Conservation (phyloP, 2,329 filamentous ascomycete species). For the Phaeosphaeriaceae sp. region DNA sequence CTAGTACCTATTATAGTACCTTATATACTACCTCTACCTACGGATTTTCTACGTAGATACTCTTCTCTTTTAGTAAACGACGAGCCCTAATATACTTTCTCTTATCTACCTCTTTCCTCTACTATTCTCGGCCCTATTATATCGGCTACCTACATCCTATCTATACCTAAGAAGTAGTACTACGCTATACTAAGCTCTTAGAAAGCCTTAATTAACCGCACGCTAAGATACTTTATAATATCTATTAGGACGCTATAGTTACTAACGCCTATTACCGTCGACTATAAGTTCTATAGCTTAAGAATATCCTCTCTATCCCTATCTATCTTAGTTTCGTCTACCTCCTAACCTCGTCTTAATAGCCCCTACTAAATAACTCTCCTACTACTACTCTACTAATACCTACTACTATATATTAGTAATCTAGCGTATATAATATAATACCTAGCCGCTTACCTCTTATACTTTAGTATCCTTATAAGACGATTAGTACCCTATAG, state of each 20-base stretch:
- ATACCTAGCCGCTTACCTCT: conserved; percentile 20
- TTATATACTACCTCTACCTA: too few species aligned
- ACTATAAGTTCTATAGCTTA: conserved; percentile 17
- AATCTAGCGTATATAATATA: conserved; percentile 18
- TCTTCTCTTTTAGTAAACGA: too few species aligned
- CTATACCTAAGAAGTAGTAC: too few species aligned
- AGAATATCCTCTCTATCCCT: conserved; percentile 7
- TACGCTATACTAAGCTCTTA: too few species aligned
- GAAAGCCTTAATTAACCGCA: too few species aligned
- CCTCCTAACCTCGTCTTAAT: conserved; percentile 21
- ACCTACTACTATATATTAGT: conserved; percentile 20
- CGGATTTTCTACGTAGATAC: too few species aligned
- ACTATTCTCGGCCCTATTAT: too few species aligned
- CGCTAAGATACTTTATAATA: conserved; percentile 27
- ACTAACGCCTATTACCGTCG: conserved; percentile 9
- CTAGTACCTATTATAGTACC: too few species aligned
- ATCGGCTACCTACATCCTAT: too few species aligned
- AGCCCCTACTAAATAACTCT: conserved; percentile 19
- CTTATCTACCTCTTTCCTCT: too few species aligned
- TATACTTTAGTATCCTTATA: conserved; percentile 15
- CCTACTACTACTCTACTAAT: conserved; percentile 17
- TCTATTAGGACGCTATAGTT: conserved; percentile 23
- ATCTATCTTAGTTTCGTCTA: conserved; percentile 25
- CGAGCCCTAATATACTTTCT: too few species aligned
- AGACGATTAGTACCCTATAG: conserved; percentile 16